Evolutionary conservation across 2,329 filamentous ascomycete genomes (phyloP).

Genomic region (Rosellinia necatrix): DNA sequence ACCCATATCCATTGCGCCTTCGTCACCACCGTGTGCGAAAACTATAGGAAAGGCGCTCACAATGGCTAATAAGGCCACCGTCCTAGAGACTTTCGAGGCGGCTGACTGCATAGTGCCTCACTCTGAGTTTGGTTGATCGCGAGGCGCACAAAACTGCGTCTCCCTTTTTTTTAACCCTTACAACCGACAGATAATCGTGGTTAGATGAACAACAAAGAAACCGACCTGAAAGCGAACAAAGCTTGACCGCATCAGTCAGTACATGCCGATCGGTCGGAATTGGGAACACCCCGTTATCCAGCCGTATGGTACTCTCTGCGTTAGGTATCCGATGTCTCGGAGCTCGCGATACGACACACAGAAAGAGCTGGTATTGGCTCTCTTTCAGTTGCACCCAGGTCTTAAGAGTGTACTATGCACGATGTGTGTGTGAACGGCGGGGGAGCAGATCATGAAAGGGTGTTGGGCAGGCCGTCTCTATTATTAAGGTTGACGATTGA

Average conservation of each 20-base stretch:
- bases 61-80: conserved; percentile 38
- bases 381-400: too few relatives aligned
- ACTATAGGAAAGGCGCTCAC: conserved; percentile 39
- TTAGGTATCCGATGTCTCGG: conserved; percentile 10
- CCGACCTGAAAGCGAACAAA: conserved; percentile 8
- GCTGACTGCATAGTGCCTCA: conserved; percentile 32
- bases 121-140: not conserved
- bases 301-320: not conserved
- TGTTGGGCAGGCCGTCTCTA: conserved; percentile 1
- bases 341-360: too few relatives aligned
- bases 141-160: conserved; percentile 6
- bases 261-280: conserved; percentile 13
- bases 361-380: not conserved
- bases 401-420: not conserved
- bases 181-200: not conserved
- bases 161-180: not conserved
- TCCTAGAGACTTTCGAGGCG: conserved; percentile 31
- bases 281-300: not conserved
- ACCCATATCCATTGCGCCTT: conserved; percentile 37
- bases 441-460: not conserved
- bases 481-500: conserved; percentile 14
- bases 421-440: not conserved
- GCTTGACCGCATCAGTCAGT: conserved; percentile 2
- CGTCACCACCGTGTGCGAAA: conserved; percentile 42
- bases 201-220: conserved; percentile 10